phyloP scores from a whole-genome alignment of 179 eudicot genomes.

The Beta macrorhiza region DNA sequence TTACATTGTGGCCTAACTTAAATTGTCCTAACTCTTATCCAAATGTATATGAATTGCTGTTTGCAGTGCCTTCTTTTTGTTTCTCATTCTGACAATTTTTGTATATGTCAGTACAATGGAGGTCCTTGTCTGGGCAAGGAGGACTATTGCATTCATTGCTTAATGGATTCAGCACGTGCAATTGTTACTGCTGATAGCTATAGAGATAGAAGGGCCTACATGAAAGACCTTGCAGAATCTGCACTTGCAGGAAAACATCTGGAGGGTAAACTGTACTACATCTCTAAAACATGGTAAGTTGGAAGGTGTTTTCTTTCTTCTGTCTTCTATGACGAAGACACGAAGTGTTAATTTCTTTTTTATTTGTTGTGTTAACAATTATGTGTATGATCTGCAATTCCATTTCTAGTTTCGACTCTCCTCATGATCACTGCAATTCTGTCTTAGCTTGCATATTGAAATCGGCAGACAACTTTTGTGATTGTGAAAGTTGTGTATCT shows the following conservation, averaged over 20 bases:
- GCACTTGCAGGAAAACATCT: slow-evolving; percentile 68
- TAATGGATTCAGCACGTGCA: slow-evolving; percentile 54
- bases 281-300: slow-evolving; percentile 82
- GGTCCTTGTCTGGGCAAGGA: slow-evolving; percentile 73
- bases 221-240: slow-evolving; percentile 87
- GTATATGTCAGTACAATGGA: slow-evolving; percentile 58
- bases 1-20: background rate
- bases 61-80: background rate
- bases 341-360: background rate
- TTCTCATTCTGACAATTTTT: slow-evolving; percentile 13
- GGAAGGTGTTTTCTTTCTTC: slow-evolving; percentile 3
- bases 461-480: background rate
- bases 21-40: background rate
- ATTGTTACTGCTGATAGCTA: slow-evolving; percentile 77
- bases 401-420: background rate
- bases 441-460: slow-evolving; percentile 6
- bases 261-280: slow-evolving; percentile 66
- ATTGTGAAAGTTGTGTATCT: slow-evolving; percentile 1
- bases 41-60: background rate
- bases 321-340: background rate
- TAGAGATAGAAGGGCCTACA: slow-evolving; percentile 64
- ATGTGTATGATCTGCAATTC: background rate
- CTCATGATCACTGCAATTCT: background rate
- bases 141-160: slow-evolving; percentile 69
- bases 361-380: background rate